A percentile compares a stretch with the other conserved stretches of the same genome.
Conservation (phyloP, 148 eudicot species). For the Chenopodium formosanum region DNA sequence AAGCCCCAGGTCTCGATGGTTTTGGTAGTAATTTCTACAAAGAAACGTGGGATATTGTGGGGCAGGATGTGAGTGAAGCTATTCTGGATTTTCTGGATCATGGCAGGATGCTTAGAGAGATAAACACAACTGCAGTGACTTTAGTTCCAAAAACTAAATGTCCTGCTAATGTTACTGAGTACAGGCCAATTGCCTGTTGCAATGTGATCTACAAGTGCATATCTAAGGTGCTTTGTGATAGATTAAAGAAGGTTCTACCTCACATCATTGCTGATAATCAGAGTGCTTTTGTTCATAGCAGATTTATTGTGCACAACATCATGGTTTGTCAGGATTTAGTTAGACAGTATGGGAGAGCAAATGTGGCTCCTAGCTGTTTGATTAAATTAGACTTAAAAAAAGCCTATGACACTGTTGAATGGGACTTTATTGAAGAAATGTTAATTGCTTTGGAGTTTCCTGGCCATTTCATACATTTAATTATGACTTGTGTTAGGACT, state of each 20-base stretch:
- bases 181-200: background rate
- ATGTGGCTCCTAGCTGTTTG: background rate
- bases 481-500: background rate
- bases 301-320: background rate
- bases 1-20: background rate
- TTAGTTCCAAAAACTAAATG: background rate
- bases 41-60: background rate
- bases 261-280: background rate
- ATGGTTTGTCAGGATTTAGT: background rate
- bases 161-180: background rate
- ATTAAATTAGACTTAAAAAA: background rate
- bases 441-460: background rate
- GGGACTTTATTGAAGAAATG: background rate
- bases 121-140: background rate
- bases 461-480: background rate
- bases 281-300: background rate
- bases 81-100: background rate
- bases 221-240: background rate
- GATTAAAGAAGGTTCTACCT: background rate
- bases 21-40: background rate
- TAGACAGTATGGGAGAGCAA: background rate
- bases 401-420: background rate
- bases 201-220: background rate
- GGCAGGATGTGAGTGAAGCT: background rate
- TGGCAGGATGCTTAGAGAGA: background rate